These are phyloP conservation scores for Isoetes engelmannii DNA, from an alignment of 83 land plant species.

Conservation along the genomic window DNA sequence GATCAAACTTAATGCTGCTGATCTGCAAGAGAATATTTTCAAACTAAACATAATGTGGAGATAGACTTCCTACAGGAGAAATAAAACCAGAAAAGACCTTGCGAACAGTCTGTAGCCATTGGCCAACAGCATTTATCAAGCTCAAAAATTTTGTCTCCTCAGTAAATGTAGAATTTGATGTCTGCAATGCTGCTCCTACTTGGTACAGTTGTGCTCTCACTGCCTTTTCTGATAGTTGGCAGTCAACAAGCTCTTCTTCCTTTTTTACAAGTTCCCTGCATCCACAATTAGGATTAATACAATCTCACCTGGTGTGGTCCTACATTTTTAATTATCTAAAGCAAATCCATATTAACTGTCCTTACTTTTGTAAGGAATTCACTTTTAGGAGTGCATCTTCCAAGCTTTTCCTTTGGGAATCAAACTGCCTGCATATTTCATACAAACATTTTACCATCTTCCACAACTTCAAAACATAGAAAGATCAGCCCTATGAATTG, in stretches of 20 bases:
- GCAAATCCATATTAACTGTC: background rate
- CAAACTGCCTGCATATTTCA: conserved; percentile 8
- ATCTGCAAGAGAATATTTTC: too few relatives aligned
- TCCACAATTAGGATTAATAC: background rate
- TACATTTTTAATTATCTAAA: background rate
- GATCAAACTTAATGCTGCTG: too few relatives aligned
- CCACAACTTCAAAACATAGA: background rate
- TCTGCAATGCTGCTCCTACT: background rate
- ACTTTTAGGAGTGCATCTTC: conserved; percentile 12
- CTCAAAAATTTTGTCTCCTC: too few relatives aligned
- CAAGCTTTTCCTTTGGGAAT: conserved; percentile 11
- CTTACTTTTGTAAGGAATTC: conserved; percentile 9
- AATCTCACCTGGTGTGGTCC: background rate
- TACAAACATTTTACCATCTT: too few relatives aligned
- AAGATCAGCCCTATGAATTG: background rate
- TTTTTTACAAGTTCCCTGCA: conserved; percentile 18
- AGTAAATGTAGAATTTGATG: too few relatives aligned
- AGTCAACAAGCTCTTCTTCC: conserved; percentile 17
- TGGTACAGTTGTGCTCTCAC: conserved; percentile 6
- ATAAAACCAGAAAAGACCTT: too few relatives aligned
- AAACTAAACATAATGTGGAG: too few relatives aligned
- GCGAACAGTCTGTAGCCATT: too few relatives aligned
- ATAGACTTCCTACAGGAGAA: too few relatives aligned
- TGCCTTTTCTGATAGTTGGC: conserved; percentile 15
- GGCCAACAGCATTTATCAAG: too few relatives aligned